phyloP scores from a whole-genome alignment of 2,329 filamentous ascomycete species.

The Fusarium sambucinum region DNA sequence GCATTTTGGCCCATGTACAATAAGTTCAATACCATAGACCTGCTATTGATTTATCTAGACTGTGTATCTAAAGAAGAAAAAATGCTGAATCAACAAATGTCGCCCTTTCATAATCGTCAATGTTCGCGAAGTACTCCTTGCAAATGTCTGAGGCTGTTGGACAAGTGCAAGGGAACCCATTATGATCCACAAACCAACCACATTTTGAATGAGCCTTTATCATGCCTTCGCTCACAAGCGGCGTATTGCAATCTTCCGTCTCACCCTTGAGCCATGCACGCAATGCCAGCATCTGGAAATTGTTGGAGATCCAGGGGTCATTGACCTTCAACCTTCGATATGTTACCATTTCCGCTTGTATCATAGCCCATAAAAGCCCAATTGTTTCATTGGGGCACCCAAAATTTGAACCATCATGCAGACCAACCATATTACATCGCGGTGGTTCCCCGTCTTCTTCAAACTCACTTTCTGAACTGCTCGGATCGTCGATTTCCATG shows the following conservation, averaged over 20 bases:
- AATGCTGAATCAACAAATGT: neutral
- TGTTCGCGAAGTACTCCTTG: neutral
- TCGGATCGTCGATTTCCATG: rapidly evolving
- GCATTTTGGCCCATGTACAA: too few species aligned
- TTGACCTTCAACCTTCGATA: neutral
- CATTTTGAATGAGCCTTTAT: neutral
- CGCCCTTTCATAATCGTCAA: neutral
- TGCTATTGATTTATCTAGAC: too few species aligned
- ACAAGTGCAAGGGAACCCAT: neutral
- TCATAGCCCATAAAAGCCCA: neutral
- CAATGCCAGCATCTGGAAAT: neutral
- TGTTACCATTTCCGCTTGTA: neutral
- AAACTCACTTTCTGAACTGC: neutral
- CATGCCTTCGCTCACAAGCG: neutral
- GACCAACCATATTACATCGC: rapidly evolving
- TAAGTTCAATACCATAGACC: too few species aligned
- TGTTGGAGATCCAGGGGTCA: neutral
- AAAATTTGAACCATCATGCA: rapidly evolving
- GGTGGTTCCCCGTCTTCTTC: neutral
- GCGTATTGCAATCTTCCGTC: neutral
- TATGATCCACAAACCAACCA: neutral
- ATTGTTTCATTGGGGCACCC: neutral
- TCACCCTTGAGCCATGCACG: neutral
- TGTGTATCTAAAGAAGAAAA: too few species aligned
- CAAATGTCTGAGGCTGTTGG: neutral